Conservation (phyloP, 2,329 filamentous ascomycete genomes). For the Zasmidium cellare region DNA sequence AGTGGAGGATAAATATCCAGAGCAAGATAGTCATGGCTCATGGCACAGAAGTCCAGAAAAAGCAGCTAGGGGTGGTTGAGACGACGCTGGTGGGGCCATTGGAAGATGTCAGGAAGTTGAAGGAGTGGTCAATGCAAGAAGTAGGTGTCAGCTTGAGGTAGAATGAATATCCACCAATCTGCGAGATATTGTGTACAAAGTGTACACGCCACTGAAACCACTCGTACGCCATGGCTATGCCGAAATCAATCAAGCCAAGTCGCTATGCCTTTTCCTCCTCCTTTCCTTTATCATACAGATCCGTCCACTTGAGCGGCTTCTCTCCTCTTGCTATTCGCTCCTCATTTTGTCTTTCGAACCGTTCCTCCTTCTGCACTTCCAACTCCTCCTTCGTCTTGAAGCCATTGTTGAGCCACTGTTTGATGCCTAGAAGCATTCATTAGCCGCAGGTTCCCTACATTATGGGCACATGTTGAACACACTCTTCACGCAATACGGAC, state of each 20-base stretch:
- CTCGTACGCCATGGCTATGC: background rate
- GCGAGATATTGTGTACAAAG: background rate
- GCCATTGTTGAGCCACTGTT: conserved; percentile 36
- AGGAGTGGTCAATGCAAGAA: no score
- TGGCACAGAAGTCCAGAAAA: no score
- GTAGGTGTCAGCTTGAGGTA: no score
- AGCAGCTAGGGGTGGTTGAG: background rate
- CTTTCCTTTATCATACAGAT: conserved; percentile 26
- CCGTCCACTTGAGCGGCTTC: conserved; percentile 23
- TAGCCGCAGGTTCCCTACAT: background rate
- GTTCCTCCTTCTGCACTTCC: conserved; percentile 20
- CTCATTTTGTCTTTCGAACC: conserved; percentile 27
- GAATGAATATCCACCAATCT: background rate
- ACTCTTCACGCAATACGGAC: conserved; percentile 84
- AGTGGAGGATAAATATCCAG: no score
- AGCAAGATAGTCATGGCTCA: no score
- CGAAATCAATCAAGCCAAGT: background rate
- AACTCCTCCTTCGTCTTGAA: conserved; percentile 32
- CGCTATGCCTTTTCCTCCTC: conserved; percentile 12
- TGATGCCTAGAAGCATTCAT: conserved; percentile 29
- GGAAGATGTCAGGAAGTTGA: background rate
- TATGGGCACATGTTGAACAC: conserved; percentile 37
- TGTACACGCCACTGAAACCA: background rate
- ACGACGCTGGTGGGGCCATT: background rate
- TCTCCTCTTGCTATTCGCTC: conserved; percentile 24